These are phyloP conservation scores for Lodderomyces beijingensis DNA, from an alignment of 1,139 yeast species.

Conservation along the genomic window DNA sequence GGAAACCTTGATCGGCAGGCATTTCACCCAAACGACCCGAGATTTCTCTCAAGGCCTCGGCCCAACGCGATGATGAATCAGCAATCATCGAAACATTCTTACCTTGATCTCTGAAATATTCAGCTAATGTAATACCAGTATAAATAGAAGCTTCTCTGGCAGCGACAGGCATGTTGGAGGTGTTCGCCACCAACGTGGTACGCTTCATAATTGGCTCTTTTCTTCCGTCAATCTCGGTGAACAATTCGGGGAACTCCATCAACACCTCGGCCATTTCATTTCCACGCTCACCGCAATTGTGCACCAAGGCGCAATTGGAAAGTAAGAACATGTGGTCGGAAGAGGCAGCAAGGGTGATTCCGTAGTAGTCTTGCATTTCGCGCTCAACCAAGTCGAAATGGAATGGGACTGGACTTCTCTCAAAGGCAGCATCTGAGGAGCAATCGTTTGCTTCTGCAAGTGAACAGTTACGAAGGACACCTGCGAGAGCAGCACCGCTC, in stretches of 20 bases:
- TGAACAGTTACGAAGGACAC: constrained; percentile 19
- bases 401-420: constrained; percentile 13
- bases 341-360: constrained; percentile 32
- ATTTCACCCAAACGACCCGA: constrained; percentile 99
- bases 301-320: constrained; percentile 31
- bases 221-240: constrained; percentile 84
- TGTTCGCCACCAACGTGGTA: constrained; percentile 96
- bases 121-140: constrained; percentile 98
- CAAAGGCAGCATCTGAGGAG: constrained; percentile 12
- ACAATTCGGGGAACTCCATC: constrained; percentile 98
- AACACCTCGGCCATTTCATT: constrained; percentile 99
- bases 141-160: constrained; percentile 99
- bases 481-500: constrained; percentile 15
- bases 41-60: constrained; percentile 98
- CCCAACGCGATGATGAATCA: constrained; percentile 99
- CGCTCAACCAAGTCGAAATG: constrained; percentile 21
- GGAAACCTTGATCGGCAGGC: constrained; percentile 99
- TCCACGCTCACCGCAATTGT: constrained; percentile 81
- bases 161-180: constrained; percentile 99
- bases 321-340: constrained; percentile 39
- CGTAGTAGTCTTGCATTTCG: constrained; percentile 30
- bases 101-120: constrained; percentile 99
- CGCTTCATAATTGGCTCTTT: constrained; percentile 99
- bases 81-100: constrained; percentile 99
- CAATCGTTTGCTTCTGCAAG: too few relatives aligned